These are phyloP conservation scores for Fallopia convolvulus DNA, from an alignment of 148 eudicot genomes.

Conservation along the genomic window DNA sequence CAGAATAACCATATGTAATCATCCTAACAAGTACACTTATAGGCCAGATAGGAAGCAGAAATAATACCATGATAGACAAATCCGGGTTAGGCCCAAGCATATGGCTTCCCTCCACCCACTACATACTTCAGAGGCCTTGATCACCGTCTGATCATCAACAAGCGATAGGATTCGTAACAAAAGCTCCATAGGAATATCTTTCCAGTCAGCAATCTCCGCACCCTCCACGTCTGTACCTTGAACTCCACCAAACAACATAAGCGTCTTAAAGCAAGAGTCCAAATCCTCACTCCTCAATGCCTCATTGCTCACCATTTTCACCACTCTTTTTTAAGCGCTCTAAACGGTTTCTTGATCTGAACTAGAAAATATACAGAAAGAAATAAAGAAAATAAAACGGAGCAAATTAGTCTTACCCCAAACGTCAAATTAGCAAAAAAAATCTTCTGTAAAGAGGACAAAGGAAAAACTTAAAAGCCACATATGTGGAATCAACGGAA, in stretches of 20 bases:
- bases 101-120: conserved; percentile 90
- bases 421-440: background rate
- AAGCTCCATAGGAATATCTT: conserved; percentile 87
- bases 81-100: conserved; percentile 59
- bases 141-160: conserved; percentile 72
- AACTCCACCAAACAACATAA: conserved; percentile 45
- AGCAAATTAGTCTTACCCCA: background rate
- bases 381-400: background rate
- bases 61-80: conserved; percentile 75
- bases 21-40: background rate
- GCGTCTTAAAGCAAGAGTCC: conserved; percentile 51
- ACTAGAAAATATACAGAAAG: background rate
- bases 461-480: background rate
- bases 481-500: background rate
- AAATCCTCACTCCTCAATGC: conserved; percentile 41
- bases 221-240: conserved; percentile 23
- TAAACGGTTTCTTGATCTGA: background rate
- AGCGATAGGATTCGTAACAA: conserved; percentile 64
- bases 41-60: background rate
- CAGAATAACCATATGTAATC: conserved; percentile 9
- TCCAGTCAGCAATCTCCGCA: conserved; percentile 56
- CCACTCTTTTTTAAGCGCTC: background rate
- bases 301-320: conserved; percentile 31
- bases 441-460: background rate
- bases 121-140: conserved; percentile 75